phyloP scores from a whole-genome alignment of 2,329 filamentous ascomycete genomes.

The Pseudogymnoascus verrucosus region DNA sequence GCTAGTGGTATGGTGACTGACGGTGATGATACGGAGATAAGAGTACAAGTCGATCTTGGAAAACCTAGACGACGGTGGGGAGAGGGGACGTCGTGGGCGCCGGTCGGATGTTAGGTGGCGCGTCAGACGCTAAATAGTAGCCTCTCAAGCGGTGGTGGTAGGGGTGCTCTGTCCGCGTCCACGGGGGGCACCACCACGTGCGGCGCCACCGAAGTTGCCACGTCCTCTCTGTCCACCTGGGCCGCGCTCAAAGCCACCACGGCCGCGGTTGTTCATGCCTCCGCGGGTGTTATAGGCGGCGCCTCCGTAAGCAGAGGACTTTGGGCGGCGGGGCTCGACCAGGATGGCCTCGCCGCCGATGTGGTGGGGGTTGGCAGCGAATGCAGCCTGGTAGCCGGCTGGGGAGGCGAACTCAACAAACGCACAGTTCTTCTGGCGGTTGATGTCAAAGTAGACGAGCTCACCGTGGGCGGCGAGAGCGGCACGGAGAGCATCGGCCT shows the following conservation, averaged over 20 bases:
- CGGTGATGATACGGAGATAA: neutral
- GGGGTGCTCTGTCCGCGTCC: slow-evolving; percentile 27
- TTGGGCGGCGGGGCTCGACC: slow-evolving; percentile 83
- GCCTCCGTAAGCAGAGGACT: slow-evolving; percentile 61
- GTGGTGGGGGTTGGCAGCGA: slow-evolving; percentile 75
- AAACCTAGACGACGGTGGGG: neutral
- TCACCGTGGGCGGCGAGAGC: slow-evolving; percentile 66
- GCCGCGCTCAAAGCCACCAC: slow-evolving; percentile 61
- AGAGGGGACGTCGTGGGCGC: neutral
- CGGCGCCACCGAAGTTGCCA: slow-evolving; percentile 41
- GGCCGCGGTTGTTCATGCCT: slow-evolving; percentile 52
- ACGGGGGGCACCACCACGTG: slow-evolving; percentile 57
- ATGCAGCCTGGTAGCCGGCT: slow-evolving; percentile 75
- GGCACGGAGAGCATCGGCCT: slow-evolving; percentile 62
- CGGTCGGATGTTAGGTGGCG: neutral
- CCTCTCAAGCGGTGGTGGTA: neutral
- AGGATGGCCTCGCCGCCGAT: slow-evolving; percentile 75
- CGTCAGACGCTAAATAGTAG: neutral
- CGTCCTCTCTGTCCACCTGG: slow-evolving; percentile 18
- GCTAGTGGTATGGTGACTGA: neutral
- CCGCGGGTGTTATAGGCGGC: slow-evolving; percentile 57
- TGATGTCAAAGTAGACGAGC: slow-evolving; percentile 67
- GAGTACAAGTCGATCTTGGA: slow-evolving; percentile 1
- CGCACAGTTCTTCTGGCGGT: slow-evolving; percentile 87
- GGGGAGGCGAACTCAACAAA: slow-evolving; percentile 86